These are phyloP conservation scores for Cercophora newfieldiana DNA, from an alignment of 495 filamentous ascomycete genomes.

Conservation along the genomic window DNA sequence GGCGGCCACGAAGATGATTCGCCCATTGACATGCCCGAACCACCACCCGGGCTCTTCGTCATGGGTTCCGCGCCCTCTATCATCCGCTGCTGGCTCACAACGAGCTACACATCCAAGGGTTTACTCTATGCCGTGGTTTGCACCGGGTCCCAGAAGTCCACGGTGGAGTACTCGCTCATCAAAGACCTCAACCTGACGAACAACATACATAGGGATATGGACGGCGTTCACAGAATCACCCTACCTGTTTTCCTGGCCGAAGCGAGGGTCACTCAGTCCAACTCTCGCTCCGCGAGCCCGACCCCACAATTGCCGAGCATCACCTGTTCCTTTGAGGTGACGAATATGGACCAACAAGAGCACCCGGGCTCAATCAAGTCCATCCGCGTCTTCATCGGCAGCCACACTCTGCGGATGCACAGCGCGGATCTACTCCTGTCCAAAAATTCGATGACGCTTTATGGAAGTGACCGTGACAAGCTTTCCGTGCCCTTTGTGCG, in stretches of 20 bases:
- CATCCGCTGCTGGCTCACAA: constrained; percentile 91
- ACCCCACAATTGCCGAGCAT: constrained; percentile 77
- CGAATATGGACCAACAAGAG: constrained; percentile 50
- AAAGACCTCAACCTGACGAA: constrained; percentile 68
- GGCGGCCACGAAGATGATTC: constrained; percentile 63
- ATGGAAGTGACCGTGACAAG: constrained; percentile 83
- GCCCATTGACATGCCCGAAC: constrained; percentile 63
- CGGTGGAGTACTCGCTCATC: constrained; percentile 69
- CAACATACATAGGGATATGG: constrained; percentile 61
- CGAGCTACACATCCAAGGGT: constrained; percentile 79
- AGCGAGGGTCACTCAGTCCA: constrained; percentile 75
- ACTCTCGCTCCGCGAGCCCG: constrained; percentile 70
- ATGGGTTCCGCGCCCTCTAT: constrained; percentile 87
- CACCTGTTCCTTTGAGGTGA: constrained; percentile 73
- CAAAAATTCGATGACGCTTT: constrained; percentile 80
- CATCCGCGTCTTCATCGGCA: constrained; percentile 82
- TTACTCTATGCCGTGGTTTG: constrained; percentile 91
- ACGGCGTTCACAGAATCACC: constrained; percentile 66
- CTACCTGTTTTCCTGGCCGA: constrained; percentile 87
- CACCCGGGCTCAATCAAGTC: constrained; percentile 49
- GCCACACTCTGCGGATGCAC: constrained; percentile 80
- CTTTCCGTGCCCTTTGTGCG: constrained; percentile 90
- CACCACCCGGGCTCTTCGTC: constrained; percentile 78
- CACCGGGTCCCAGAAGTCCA: constrained; percentile 85
- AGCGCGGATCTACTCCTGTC: constrained; percentile 92